These are phyloP conservation scores for Aspergillus tamarii DNA, from an alignment of 2,329 filamentous ascomycete genomes.

Conservation along the genomic window DNA sequence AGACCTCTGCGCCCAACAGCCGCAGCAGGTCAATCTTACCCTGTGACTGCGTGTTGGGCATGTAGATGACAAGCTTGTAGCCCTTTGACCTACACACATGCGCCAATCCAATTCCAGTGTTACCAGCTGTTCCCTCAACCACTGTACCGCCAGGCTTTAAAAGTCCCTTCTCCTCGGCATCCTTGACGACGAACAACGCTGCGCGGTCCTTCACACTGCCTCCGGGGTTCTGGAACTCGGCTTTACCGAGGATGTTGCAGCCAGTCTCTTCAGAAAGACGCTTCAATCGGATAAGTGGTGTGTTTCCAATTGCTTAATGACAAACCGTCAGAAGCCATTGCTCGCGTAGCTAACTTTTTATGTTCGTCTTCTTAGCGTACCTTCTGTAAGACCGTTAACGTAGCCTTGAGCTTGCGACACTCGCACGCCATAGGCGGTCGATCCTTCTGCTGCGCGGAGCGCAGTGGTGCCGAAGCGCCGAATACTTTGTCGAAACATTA, in stretches of 20 bases:
- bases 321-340: neutral
- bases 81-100: conserved; percentile 92
- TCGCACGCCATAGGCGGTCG: conserved; percentile 65
- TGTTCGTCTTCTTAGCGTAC: conserved; percentile 51
- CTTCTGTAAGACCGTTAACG: conserved; percentile 77
- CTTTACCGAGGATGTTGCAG: conserved; percentile 93
- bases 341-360: neutral
- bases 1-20: conserved; percentile 89
- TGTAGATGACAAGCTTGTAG: conserved; percentile 97
- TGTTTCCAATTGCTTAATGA: conserved; percentile 86
- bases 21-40: conserved; percentile 94
- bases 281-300: conserved; percentile 88
- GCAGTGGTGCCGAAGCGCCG: conserved; percentile 69
- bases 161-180: conserved; percentile 86
- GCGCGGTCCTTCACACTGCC: conserved; percentile 96
- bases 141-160: conserved; percentile 87
- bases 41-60: conserved; percentile 98
- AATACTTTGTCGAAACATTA: conserved; percentile 71
- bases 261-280: conserved; percentile 86
- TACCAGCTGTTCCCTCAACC: conserved; percentile 94
- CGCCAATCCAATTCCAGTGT: conserved; percentile 95
- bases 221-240: conserved; percentile 98
- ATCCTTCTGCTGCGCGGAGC: conserved; percentile 55
- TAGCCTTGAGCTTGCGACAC: conserved; percentile 81
- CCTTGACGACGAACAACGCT: conserved; percentile 88